phyloP scores from a whole-genome alignment of 305 asterid genomes.

The Solanum hybrid region DNA sequence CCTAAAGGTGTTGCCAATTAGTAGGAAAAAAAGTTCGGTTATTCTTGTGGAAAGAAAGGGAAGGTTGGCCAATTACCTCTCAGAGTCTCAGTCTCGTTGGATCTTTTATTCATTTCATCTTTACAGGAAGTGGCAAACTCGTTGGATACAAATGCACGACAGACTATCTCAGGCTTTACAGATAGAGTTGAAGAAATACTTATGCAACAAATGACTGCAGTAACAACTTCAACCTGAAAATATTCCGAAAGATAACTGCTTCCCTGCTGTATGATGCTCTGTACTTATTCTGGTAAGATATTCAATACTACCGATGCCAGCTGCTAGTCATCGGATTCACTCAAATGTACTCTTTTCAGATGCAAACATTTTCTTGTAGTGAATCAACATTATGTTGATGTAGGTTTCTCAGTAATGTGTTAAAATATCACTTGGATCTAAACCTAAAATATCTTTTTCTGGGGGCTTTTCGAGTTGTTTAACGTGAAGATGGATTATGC shows the following conservation, averaged over 20 bases:
- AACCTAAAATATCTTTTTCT: neutral
- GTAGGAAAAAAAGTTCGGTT: neutral
- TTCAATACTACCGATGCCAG: neutral
- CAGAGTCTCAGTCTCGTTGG: neutral
- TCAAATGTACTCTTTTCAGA: neutral
- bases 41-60: neutral
- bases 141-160: constrained; percentile 28
- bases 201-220: constrained; percentile 47
- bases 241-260: neutral
- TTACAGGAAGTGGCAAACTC: constrained; percentile 58
- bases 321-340: neutral
- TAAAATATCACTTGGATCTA: neutral
- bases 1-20: neutral
- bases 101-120: neutral
- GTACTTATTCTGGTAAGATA: neutral
- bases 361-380: neutral
- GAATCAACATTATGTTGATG: neutral
- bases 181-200: constrained; percentile 59
- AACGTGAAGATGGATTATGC: neutral
- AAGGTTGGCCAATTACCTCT: neutral
- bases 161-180: constrained; percentile 39
- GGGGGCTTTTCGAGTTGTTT: neutral
- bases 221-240: neutral
- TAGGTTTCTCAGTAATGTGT: neutral
- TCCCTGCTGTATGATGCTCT: neutral